Conservation (phyloP, 2,329 filamentous ascomycete species). For the Ophiosphaerella narmari region DNA sequence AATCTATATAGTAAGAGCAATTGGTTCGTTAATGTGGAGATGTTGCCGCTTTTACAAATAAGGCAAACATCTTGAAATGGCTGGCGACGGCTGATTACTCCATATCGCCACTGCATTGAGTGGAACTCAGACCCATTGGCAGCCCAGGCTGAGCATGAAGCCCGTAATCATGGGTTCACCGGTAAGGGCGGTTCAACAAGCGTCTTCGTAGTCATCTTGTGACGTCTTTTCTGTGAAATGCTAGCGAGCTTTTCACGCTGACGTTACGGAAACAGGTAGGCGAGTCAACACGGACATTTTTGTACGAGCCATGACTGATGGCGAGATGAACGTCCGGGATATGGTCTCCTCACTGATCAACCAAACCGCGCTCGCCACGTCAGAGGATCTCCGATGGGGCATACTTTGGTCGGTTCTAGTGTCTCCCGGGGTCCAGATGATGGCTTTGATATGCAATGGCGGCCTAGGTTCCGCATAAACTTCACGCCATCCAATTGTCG, state of each 20-base stretch:
- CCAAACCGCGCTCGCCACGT: slow-evolving; percentile 56
- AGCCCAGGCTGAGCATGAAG: slow-evolving; percentile 26
- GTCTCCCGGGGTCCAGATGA: slow-evolving; percentile 49
- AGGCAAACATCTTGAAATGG: slow-evolving; percentile 36
- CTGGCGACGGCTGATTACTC: slow-evolving; percentile 35
- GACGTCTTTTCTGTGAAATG: slow-evolving; percentile 35
- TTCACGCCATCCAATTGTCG: slow-evolving; percentile 50
- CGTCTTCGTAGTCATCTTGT: slow-evolving; percentile 39
- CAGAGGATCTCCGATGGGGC: slow-evolving; percentile 57
- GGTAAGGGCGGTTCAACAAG: slow-evolving; percentile 39
- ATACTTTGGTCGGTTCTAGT: slow-evolving; percentile 54
- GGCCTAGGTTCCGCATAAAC: slow-evolving; percentile 51
- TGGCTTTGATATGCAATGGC: slow-evolving; percentile 51
- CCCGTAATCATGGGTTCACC: slow-evolving; percentile 38
- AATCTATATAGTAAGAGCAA: slow-evolving; percentile 36
- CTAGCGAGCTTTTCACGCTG: slow-evolving; percentile 37
- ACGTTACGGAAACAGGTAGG: slow-evolving; percentile 29
- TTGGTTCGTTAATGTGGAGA: slow-evolving; percentile 37
- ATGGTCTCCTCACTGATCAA: slow-evolving; percentile 46
- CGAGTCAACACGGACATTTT: slow-evolving; percentile 35
- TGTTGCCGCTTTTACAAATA: slow-evolving; percentile 30
- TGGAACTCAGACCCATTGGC: slow-evolving; percentile 22
- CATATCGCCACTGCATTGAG: slow-evolving; percentile 40
- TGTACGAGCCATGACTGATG: slow-evolving; percentile 46
- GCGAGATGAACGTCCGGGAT: slow-evolving; percentile 46